These are phyloP conservation scores for Chondrostereum purpureum DNA, from an alignment of 1,284 basidiomycete genomes.

Conservation along the genomic window DNA sequence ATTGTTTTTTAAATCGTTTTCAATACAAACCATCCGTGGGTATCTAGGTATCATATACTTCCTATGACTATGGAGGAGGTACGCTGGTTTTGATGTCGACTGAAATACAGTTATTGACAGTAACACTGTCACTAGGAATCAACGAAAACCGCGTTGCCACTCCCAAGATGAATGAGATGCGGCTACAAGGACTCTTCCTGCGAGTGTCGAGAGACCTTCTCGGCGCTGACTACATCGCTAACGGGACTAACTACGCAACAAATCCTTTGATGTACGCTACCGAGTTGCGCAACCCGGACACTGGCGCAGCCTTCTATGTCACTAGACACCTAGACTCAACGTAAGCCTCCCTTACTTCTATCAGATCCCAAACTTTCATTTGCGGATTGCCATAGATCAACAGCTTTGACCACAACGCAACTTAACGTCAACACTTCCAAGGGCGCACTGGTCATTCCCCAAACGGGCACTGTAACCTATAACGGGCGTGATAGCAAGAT, in stretches of 20 bases:
- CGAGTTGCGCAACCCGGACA: conserved; percentile 39
- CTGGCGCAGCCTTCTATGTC: conserved; percentile 44
- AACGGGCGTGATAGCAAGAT: conserved; percentile 45
- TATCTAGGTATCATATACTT: conserved; percentile 24
- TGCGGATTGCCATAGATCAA: conserved; percentile 24
- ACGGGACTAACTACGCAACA: conserved; percentile 41
- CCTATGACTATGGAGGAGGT: conserved; percentile 47
- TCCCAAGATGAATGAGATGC: conserved; percentile 50
- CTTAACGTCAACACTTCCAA: conserved; percentile 35
- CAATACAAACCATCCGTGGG: neutral
- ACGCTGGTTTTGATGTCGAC: conserved; percentile 4
- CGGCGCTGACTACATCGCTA: conserved; percentile 31
- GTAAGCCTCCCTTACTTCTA: conserved; percentile 26
- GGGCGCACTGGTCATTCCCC: conserved; percentile 33
- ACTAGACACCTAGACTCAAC: conserved; percentile 39
- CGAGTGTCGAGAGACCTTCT: conserved; percentile 41
- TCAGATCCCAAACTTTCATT: neutral
- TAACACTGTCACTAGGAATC: conserved; percentile 32
- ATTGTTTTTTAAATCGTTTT: conserved; percentile 19
- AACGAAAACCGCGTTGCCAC: conserved; percentile 44
- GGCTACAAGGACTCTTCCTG: conserved; percentile 46
- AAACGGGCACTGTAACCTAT: conserved; percentile 31
- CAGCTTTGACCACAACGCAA: conserved; percentile 30
- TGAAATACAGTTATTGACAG: too few relatives aligned
- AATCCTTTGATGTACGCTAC: conserved; percentile 39